Conservation (phyloP, 192 early-diverging fungal species). For the Gamsiella multidivaricata region DNA sequence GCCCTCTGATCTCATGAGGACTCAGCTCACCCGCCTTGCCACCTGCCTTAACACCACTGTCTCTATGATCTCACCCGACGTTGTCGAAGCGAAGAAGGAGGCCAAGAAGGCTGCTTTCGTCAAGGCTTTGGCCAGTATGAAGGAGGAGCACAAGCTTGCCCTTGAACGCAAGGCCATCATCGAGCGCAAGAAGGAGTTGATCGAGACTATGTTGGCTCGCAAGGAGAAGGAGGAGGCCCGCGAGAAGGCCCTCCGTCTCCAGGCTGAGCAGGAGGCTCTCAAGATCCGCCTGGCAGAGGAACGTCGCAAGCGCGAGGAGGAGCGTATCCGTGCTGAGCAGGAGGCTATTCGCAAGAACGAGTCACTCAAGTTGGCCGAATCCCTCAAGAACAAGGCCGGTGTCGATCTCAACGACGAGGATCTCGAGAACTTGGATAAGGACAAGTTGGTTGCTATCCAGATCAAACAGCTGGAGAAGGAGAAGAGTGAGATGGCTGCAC, state of each 20-base stretch:
- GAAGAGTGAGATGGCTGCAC: constrained; percentile 80
- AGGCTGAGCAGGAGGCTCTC: constrained; percentile 87
- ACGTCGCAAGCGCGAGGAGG: constrained; percentile 81
- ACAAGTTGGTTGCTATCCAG: constrained; percentile 85
- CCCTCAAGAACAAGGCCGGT: constrained; percentile 74
- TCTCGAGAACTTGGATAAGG: constrained; percentile 83
- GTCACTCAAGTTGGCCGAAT: constrained; percentile 87
- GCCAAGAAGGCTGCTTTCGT: constrained; percentile 75
- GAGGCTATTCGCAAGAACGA: constrained; percentile 85
- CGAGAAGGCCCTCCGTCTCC: constrained; percentile 74
- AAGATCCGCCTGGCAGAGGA: constrained; percentile 88
- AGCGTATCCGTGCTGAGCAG: constrained; percentile 79
- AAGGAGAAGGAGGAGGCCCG: constrained; percentile 88
- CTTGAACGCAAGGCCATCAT: constrained; percentile 86
- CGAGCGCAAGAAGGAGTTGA: constrained; percentile 83
- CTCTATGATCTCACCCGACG: constrained; percentile 83
- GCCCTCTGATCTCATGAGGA: constrained; percentile 92
- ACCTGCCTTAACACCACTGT: constrained; percentile 87
- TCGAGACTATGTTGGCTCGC: constrained; percentile 78
- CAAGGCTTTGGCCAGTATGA: constrained; percentile 76
- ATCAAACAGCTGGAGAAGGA: constrained; percentile 93
- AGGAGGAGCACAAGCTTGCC: constrained; percentile 85
- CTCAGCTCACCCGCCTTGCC: constrained; percentile 89
- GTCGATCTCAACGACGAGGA: constrained; percentile 73
- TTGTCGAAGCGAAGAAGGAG: constrained; percentile 71